These are phyloP conservation scores for Nadsonia commutata DNA, from an alignment of 1,139 yeast species.

Conservation along the genomic window DNA sequence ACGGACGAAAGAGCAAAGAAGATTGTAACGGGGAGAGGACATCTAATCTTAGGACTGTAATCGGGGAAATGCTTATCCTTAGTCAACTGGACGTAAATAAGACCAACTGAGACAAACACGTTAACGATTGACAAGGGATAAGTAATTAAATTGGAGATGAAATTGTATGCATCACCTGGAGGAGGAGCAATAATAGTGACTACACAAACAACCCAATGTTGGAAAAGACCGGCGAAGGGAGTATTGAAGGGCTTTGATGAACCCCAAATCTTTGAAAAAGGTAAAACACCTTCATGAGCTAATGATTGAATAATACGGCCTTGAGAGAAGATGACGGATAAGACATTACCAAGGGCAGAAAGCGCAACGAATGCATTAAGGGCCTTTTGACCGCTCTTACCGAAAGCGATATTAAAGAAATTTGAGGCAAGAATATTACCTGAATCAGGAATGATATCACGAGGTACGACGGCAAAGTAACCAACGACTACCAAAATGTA, in stretches of 20 bases:
- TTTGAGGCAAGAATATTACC: constrained; percentile 64
- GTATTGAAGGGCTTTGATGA: constrained; percentile 41
- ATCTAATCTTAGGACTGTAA: constrained; percentile 69
- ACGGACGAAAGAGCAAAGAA: constrained; percentile 58
- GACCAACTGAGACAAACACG: constrained; percentile 57
- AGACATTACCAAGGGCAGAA: constrained; percentile 64
- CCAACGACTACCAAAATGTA: constrained; percentile 60
- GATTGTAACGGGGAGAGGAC: constrained; percentile 44
- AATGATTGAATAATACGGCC: constrained; percentile 64
- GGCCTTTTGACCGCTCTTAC: constrained; percentile 46
- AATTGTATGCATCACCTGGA: constrained; percentile 65
- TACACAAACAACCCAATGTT: constrained; percentile 39
- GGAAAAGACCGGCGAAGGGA: constrained; percentile 39
- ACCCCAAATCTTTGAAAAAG: constrained; percentile 45
- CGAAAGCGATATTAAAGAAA: constrained; percentile 62
- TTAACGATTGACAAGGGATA: constrained; percentile 64
- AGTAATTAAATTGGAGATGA: constrained; percentile 58
- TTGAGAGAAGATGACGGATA: constrained; percentile 66
- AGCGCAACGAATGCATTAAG: constrained; percentile 62
- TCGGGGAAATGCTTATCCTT: constrained; percentile 26
- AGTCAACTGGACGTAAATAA: constrained; percentile 46
- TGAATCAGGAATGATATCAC: constrained; percentile 40
- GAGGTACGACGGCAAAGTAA: constrained; percentile 64
- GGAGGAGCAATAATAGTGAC: constrained; percentile 52
- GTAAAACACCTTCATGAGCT: constrained; percentile 58